A percentile compares a stretch with the other conserved stretches of the same genome.
Conservation (phyloP, 805 yeast genomes). For the Tetrapisispora pingtungensis region DNA sequence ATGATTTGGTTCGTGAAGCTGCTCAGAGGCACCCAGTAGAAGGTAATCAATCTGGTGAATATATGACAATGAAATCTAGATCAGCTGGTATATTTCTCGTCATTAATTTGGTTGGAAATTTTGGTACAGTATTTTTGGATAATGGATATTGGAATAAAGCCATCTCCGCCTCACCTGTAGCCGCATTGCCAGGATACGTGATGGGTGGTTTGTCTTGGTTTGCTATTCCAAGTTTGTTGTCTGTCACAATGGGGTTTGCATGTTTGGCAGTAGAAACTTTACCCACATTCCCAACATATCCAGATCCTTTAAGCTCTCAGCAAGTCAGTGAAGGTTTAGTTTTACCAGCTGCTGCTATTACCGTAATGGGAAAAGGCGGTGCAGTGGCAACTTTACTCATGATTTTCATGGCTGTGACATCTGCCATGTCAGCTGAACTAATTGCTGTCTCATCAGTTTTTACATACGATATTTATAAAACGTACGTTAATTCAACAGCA, state of each 20-base stretch:
- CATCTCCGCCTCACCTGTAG: constrained; percentile 72
- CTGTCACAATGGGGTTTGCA: constrained; percentile 83
- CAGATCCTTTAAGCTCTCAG: constrained; percentile 49
- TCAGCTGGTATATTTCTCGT: constrained; percentile 86
- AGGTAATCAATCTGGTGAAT: constrained; percentile 82
- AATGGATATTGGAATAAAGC: constrained; percentile 87
- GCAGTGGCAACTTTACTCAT: constrained; percentile 72
- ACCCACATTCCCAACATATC: constrained; percentile 73
- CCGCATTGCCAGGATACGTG: constrained; percentile 80
- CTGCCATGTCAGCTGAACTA: constrained; percentile 86
- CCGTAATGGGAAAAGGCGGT: constrained; percentile 79
- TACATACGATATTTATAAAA: constrained; percentile 78
- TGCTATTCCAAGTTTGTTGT: constrained; percentile 74
- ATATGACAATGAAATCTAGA: constrained; percentile 76
- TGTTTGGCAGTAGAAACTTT: constrained; percentile 61
- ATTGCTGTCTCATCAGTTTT: constrained; percentile 78
- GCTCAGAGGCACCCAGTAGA: constrained; percentile 54
- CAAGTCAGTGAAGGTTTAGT: constrained; percentile 79
- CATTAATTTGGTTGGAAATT: constrained; percentile 80
- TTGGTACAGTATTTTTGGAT: constrained; percentile 80
- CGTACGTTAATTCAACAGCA: constrained; percentile 71
- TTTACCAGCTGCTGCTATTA: constrained; percentile 59
- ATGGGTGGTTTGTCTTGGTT: constrained; percentile 88
- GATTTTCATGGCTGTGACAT: constrained; percentile 86
- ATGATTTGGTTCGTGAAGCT: constrained; percentile 57